Conservation (phyloP, 768 basidiomycete species). For the Lactifluus hygrophoroides region DNA sequence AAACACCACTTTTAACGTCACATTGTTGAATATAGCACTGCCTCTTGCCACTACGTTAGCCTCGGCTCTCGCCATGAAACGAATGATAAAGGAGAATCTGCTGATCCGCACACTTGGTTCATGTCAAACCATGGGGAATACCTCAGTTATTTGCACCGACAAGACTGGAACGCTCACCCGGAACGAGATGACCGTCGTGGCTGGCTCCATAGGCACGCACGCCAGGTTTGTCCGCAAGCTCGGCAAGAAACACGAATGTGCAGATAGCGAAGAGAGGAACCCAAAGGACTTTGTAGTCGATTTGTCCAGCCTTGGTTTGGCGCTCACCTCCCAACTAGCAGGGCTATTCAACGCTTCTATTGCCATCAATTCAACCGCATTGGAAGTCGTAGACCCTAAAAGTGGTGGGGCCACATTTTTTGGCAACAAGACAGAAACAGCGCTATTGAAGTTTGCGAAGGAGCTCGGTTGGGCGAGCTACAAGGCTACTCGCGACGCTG, state of each 20-base stretch:
- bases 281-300: constrained; percentile 81
- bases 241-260: constrained; percentile 57
- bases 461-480: constrained; percentile 72
- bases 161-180: constrained; percentile 96
- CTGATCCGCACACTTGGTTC: constrained; percentile 93
- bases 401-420: constrained; percentile 57
- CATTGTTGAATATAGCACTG: constrained; percentile 44
- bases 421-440: constrained; percentile 94
- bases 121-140: constrained; percentile 98
- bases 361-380: constrained; percentile 92
- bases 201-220: constrained; percentile 88
- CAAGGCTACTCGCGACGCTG: constrained; percentile 50
- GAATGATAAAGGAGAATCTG: constrained; percentile 92
- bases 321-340: constrained; percentile 52
- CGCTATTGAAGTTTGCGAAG: constrained; percentile 81
- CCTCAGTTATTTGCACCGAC: constrained; percentile 91
- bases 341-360: constrained; percentile 78
- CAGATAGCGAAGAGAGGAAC: constrained; percentile 59
- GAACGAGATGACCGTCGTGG: constrained; percentile 93
- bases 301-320: constrained; percentile 53
- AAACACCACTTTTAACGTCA: constrained; percentile 1
- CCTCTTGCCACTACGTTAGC: constrained; percentile 95
- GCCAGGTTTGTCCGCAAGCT: constrained; percentile 89
- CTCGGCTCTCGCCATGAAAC: constrained; percentile 91
- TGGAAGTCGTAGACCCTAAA: constrained; percentile 67